A percentile compares a stretch with the other conserved stretches of the same genome.
Conservation (phyloP, 2,329 filamentous ascomycete species). For the Dactylonectria estremocensis region DNA sequence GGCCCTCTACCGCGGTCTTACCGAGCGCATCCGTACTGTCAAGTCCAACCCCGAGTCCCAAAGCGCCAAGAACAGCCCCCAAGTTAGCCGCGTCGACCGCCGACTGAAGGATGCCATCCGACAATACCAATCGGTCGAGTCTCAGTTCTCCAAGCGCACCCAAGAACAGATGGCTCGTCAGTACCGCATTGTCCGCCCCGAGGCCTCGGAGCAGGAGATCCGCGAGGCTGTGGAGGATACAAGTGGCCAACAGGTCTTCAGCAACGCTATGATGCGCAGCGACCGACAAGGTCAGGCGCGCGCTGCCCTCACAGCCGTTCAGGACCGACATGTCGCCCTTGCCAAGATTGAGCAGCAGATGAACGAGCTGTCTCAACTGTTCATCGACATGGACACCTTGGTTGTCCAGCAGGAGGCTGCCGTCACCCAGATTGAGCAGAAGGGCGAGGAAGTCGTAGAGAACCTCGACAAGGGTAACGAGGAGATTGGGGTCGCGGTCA, state of each 20-base stretch:
- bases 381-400: conserved; percentile 89
- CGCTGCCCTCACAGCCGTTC: conserved; percentile 83
- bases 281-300: conserved; percentile 87
- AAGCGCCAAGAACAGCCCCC: conserved; percentile 80
- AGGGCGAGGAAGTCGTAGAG: conserved; percentile 87
- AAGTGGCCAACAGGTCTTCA: conserved; percentile 84
- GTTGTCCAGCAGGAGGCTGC: conserved; percentile 89
- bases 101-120: conserved; percentile 86
- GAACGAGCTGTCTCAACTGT: conserved; percentile 87
- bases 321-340: conserved; percentile 87
- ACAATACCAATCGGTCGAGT: conserved; percentile 85
- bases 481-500: conserved; percentile 86
- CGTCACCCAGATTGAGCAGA: conserved; percentile 86
- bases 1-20: conserved; percentile 84
- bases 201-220: conserved; percentile 85
- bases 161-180: conserved; percentile 90
- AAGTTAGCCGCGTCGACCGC: conserved; percentile 86
- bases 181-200: conserved; percentile 89
- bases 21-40: conserved; percentile 83
- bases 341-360: conserved; percentile 94
- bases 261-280: conserved; percentile 86
- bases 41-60: conserved; percentile 86
- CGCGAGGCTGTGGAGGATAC: conserved; percentile 82
- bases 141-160: conserved; percentile 83
- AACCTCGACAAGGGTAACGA: conserved; percentile 89